Base-by-base conservation (phyloP, 805 yeast species). In the Kluyveromyces nonfermentans region DNA sequence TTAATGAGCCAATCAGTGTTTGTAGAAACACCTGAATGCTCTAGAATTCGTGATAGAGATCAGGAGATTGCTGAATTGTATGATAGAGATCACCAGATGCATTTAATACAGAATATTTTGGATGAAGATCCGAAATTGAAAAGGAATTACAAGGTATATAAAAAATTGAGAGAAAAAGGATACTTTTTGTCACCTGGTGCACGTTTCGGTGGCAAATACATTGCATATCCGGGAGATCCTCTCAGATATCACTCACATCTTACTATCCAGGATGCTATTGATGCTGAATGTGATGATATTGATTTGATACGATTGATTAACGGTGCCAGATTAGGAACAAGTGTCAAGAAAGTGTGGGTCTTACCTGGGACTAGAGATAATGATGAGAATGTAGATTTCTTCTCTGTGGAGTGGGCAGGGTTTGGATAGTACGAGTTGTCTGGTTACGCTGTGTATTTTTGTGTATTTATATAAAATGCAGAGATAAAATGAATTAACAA, bases 161-260 rank as follows among this genome's bases (percentile, higher is more conserved):
- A 60, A 41, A 54, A 46, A 7, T 41, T 55, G 37, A 49, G 46
- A 45, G 51, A 56, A 6, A 55, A 58, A 12, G 78, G 75, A 1
- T 82, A 71, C 59, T 76, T 67, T 45, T 51, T 85, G 15, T 72
- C 87, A 28, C 96, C 97, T 0, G 98, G 98, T 0, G 67, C 88
- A 28, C 73, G 95, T 46, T 90, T 89, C 62, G 98, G 98, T 2
- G 94, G 96, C 5, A 78, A 78, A 43, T 88, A 78, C 55, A 75
- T 93, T 45, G 88, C 89, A 1, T 90, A 90, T 51, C 97, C 97
- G 0, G 97, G 97, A 1, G 98, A 90, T 59, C 95, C 97, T 7
- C 67, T 90, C 43, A 63, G 93, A 38, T 93, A 78, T 56, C 98
- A 90, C 63, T 84, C 97, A 2, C 96, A 90, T 61, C 70, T 80